Base-by-base conservation (phyloP, 2,329 filamentous ascomycete genomes). In the Talaromyces funiculosus region DNA sequence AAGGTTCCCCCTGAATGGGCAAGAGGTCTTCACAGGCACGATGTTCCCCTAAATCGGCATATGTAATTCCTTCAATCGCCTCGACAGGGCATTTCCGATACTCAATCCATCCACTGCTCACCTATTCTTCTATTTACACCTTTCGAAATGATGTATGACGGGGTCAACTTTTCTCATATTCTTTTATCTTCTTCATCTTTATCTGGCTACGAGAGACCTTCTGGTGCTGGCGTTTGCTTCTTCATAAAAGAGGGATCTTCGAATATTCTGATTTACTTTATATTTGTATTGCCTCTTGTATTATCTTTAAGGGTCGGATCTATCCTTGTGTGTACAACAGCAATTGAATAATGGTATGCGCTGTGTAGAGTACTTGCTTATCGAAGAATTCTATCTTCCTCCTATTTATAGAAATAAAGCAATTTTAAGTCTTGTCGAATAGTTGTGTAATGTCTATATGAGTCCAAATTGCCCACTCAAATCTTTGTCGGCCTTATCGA, bases 1-100 rank as follows among this genome's bases (percentile, higher is more conserved):
- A 88, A 90, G 75, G 87, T 87, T 65, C 81, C 96, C 0, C 92
- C 93, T 8, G 84, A 86, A 29, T 92, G 88, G 87, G 86, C 86
- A 3, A 86, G 86, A 70, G 84, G 87, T 63, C 79, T 93, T 51
- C 90, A 92, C 70, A 73, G 73, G 58, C 72, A 76, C 62, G 75
- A 78, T 55, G 62, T 76, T 35, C 74, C 75, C 20, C 63, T 77
- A 53, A 70, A 72, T 53, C 70, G 75, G 63, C 45, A 54, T 43
- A 26, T 53, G 12, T 54, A 40, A 40, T 26, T 24, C n/a, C 20
- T 24, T 26, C 9, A 18, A 38, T 47, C 12, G 31, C 22, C 22
- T 57, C 33, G 16, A n/a, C n/a, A n/a, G n/a, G n/a, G n/a, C n/a
- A n/a, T n/a, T n/a, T n/a, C n/a, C n/a, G n/a, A n/a, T n/a, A n/a